Evolutionary conservation across 2,329 filamentous ascomycete genomes (phyloP), one percentile per base, ranked within the genome.

Genomic region (Teratosphaeria gauchensis): DNA sequence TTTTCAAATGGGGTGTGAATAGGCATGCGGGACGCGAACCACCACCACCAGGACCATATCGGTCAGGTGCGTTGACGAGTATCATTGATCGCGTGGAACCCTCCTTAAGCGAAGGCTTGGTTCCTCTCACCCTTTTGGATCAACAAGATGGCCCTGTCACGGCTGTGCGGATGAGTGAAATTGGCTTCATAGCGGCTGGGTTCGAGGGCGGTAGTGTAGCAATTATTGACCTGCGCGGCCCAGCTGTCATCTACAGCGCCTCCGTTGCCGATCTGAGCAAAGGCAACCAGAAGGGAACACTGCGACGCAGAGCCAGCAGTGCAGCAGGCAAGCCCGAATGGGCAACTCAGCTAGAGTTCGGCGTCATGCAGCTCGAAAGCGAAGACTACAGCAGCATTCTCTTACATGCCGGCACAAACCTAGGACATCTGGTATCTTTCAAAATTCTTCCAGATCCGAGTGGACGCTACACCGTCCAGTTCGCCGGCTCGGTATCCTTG

Each of bases 341-440:
- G 82, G 85, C 90, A 0, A 90, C 90, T 0, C 81, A 78, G 32
- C 84, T 97, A 31, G 90, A 96, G 69, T 99, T 97, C 75, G 90
- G 90, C 56, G 90, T 96, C 53, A 87, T 99, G 85, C 95, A 89
- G 2, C 76, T 96, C 3, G 94, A 97, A 51, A 89, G 87, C n/a
- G 92, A 97, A 69, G 83, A 90, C 63, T 99, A 95, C 71, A 97
- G 94, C 1, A 96, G 91, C 68, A 95, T 99, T 58, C 84, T 87
- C 59, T 88, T 94, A 64, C 95, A 97, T 65, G 89, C 95, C 1
- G 94, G 94, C 21, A 97, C 94, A 0, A 92, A 87, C 64, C 74
- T 84, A 32, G 94, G 94, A 48, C 90, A 89, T 66, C 77, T 97
- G 19, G 84, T 86, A 6, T 97, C 92, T 0, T 92, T 97, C 76